Percentiles rank a stretch among this genome's conserved stretches.
phyloP scores from a whole-genome alignment of 352 stramenopile genomes.

The Saprolegnia parasitica region DNA sequence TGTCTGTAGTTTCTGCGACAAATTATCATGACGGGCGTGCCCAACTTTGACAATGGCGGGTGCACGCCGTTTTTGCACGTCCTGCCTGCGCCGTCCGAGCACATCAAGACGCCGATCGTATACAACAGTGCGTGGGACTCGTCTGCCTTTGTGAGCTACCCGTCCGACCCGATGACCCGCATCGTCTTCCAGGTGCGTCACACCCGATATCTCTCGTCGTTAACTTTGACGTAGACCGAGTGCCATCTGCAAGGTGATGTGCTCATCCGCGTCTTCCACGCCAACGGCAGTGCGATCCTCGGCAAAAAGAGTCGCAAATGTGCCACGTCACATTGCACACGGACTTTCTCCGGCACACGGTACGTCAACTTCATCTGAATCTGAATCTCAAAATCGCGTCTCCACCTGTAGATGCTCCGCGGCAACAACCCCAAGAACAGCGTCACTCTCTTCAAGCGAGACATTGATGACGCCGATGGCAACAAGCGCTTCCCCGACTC shows the following conservation, averaged over 20 bases:
- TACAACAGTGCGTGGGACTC: constrained; percentile 74
- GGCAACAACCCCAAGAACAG: constrained; percentile 41
- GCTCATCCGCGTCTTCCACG: constrained; percentile 66
- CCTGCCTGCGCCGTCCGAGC: constrained; percentile 54
- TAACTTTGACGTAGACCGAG: constrained; percentile 40
- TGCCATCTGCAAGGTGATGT: constrained; percentile 67
- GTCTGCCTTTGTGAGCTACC: constrained; percentile 57
- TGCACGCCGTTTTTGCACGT: constrained; percentile 66
- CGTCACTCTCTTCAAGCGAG: constrained; percentile 42
- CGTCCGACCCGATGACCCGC: constrained; percentile 42
- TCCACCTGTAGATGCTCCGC: background rate
- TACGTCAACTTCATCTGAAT: background rate
- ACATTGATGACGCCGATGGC: constrained; percentile 54
- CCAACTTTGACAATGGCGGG: constrained; percentile 66
- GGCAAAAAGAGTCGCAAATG: constrained; percentile 79
- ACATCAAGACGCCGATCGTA: constrained; percentile 46
- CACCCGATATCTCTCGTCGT: no score
- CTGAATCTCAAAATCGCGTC: background rate
- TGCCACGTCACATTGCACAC: constrained; percentile 85
- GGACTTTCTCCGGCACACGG: constrained; percentile 53
- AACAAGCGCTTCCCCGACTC: constrained; percentile 50
- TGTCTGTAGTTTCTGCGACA: constrained; percentile 39
- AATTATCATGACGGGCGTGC: constrained; percentile 67
- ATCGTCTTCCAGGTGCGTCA: constrained; percentile 52
- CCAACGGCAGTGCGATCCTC: constrained; percentile 62